Evolutionary conservation across 225 moss, liverwort and hornwort genomes (phyloP).

Genomic region (Pleurozium schreberi): DNA sequence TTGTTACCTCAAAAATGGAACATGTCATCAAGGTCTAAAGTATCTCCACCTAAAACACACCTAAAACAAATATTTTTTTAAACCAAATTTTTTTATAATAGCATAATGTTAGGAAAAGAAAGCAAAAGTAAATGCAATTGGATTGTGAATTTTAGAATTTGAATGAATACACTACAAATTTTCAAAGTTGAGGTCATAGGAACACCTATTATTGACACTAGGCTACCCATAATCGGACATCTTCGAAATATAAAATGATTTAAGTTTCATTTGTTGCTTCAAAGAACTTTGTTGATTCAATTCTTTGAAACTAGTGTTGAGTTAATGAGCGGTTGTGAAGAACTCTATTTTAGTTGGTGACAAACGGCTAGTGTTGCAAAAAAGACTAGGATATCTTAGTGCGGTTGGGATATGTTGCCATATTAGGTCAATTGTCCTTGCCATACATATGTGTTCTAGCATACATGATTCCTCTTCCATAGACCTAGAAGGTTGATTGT

Average conservation of each 20-base stretch:
- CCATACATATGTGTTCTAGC: background rate
- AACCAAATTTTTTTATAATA: background rate
- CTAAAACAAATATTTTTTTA: background rate
- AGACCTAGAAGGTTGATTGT: background rate
- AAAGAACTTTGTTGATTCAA: background rate
- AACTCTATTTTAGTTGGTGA: background rate
- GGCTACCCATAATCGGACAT: accelerated
- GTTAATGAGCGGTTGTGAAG: accelerated
- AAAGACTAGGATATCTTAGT: too few relatives aligned
- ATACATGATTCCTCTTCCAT: accelerated
- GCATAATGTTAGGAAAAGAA: background rate
- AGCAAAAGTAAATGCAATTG: background rate
- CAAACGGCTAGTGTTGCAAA: background rate
- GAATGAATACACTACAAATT: accelerated
- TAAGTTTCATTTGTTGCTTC: background rate
- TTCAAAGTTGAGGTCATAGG: background rate
- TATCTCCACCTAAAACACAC: background rate
- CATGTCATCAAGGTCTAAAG: background rate
- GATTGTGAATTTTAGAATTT: background rate
- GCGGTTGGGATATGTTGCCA: accelerated
- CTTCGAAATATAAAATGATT: background rate
- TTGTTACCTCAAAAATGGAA: background rate
- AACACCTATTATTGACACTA: background rate
- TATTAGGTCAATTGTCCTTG: background rate
- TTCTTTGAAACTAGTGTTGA: accelerated